Evolutionary conservation across 1,284 basidiomycete genomes (phyloP), one percentile per base, ranked within the genome.

Genomic region (Microbotryum violaceum): DNA sequence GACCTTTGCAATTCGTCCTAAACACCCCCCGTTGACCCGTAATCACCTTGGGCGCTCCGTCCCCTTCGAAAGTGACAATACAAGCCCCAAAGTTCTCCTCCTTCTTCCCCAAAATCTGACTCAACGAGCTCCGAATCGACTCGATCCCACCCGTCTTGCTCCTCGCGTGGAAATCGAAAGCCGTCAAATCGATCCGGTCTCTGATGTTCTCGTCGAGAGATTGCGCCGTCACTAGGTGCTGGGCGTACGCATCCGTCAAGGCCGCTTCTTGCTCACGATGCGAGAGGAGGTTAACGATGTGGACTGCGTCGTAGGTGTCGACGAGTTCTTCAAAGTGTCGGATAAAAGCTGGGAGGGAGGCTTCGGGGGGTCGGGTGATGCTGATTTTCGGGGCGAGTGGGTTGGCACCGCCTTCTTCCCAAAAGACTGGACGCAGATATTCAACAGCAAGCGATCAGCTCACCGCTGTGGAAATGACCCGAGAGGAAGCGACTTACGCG

Each of bases 301-400:
- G 69, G 23, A 73, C 55, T 20, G 56, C 42, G n/a, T 63, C 37
- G 58, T 72, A 73, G 21, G 62, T 54, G 46, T 71, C 57, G 31
- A 72, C 57, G 25, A 98, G 79, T 58, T 91, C 86, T 25, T 85
- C 80, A 67, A 97, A 91, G 76, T 98, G 94, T 51, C 89, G 85
- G 70, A 96, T 90, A 72, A 97, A 97, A 0, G 94, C 94, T 5
- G 91, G 91, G 71, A 97, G 91, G 0, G 92, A 93, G 6, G 92
- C 91, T 56, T 79, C 76, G 67, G 90, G 86, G 0, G 96, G 91
- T n/a, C 94, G 85, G 5, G 89, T 94, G 62, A 96, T 89, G 73
- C 93, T 90, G 44, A 96, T 91, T 51, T 85, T 83, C 65, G 93
- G 91, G 23, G 57, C 63, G 56, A 71, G 96, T 86, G 6, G 66